Conservation (phyloP, 805 yeast genomes). For the Wickerhamomyces hampshirensis region DNA sequence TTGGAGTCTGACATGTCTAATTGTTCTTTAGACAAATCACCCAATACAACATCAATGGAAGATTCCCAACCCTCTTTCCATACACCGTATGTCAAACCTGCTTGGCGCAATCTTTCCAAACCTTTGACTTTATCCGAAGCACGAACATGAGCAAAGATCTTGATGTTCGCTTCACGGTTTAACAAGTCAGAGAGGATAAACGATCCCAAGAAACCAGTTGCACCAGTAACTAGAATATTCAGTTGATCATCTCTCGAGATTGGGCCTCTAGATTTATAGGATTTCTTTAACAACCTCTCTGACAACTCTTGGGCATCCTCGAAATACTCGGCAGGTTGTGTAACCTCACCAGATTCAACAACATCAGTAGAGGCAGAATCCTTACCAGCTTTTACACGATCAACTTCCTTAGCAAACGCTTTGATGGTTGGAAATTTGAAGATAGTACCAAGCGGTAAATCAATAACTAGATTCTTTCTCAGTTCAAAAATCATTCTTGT, state of each 20-base stretch:
- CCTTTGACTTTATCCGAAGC: constrained; percentile 69
- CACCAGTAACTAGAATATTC: constrained; percentile 87
- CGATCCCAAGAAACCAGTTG: constrained; percentile 94
- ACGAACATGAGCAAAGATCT: constrained; percentile 85
- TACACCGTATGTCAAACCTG: constrained; percentile 75
- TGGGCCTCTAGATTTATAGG: constrained; percentile 41
- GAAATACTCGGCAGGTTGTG: constrained; percentile 44
- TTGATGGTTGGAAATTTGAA: constrained; percentile 86
- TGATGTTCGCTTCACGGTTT: constrained; percentile 48
- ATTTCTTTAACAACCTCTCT: constrained; percentile 33
- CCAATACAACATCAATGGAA: constrained; percentile 69
- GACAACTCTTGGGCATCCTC: constrained; percentile 65
- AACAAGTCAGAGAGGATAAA: constrained; percentile 78
- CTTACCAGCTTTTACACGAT: constrained; percentile 46
- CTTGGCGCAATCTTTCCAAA: constrained; percentile 63
- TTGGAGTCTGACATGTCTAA: constrained; percentile 59
- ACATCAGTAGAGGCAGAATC: constrained; percentile 41
- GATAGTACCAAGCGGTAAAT: constrained; percentile 84
- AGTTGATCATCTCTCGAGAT: constrained; percentile 33
- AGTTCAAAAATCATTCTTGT: constrained; percentile 95
- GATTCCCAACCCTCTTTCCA: constrained; percentile 51
- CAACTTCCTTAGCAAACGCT: constrained; percentile 71
- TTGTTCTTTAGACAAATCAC: constrained; percentile 68
- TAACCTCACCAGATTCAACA: constrained; percentile 21
- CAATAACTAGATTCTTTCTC: constrained; percentile 71